Conservation (phyloP, 805 yeast genomes). For the Metschnikowia colocasiae region DNA sequence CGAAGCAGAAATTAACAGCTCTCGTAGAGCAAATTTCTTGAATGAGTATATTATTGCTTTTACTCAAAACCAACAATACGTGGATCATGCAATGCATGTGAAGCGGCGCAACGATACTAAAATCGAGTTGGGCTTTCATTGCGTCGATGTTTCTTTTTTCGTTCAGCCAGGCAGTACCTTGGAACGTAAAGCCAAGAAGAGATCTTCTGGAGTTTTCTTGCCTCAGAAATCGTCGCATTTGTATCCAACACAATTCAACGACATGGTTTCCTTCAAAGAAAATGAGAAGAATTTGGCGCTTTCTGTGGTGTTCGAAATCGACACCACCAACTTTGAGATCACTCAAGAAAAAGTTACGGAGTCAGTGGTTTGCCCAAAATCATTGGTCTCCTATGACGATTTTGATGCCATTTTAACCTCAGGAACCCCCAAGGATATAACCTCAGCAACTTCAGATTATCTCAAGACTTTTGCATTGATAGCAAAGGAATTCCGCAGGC, state of each 20-base stretch:
- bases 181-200: constrained; percentile 85
- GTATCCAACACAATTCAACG: constrained; percentile 63
- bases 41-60: constrained; percentile 64
- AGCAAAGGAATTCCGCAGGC: constrained; percentile 66
- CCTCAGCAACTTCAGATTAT: constrained; percentile 62
- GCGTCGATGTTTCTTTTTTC: constrained; percentile 72
- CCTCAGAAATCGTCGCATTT: constrained; percentile 71
- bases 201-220: constrained; percentile 84
- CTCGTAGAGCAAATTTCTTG: constrained; percentile 49
- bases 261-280: constrained; percentile 57
- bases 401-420: constrained; percentile 50
- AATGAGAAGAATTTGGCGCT: constrained; percentile 62
- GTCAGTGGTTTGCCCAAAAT: constrained; percentile 62
- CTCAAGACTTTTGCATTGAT: constrained; percentile 60
- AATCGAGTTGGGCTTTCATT: constrained; percentile 82
- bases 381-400: constrained; percentile 49
- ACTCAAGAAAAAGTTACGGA: constrained; percentile 76
- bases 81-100: constrained; percentile 83
- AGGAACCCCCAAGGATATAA: constrained; percentile 23
- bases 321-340: constrained; percentile 65
- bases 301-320: constrained; percentile 77
- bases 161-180: constrained; percentile 69
- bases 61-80: constrained; percentile 51
- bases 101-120: constrained; percentile 54
- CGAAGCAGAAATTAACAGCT: constrained; percentile 34